Evolutionary conservation across 2,329 filamentous ascomycete genomes (phyloP).

Genomic region (Pochonia chlamydosporia): DNA sequence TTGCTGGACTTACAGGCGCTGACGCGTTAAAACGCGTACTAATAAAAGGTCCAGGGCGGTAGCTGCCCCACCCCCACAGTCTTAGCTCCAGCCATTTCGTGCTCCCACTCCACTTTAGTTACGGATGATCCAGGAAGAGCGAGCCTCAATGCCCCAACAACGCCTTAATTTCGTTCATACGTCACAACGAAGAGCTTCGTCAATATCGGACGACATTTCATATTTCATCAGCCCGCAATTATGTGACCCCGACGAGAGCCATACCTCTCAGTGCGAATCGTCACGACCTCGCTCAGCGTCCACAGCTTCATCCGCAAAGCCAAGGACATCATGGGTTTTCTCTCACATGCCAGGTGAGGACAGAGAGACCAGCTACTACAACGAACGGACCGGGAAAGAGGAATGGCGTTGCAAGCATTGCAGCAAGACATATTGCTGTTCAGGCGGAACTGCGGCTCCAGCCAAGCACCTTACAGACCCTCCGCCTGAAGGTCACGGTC

Average conservation of each 20-base stretch:
- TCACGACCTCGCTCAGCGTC: constrained; percentile 2
- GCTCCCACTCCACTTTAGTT: no score
- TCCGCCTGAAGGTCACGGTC: no score
- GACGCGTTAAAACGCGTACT: no score
- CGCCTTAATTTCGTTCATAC: no score
- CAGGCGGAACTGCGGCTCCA: no score
- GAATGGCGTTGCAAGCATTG: constrained; percentile 11
- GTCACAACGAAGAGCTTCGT: constrained; percentile 3
- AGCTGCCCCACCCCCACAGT: no score
- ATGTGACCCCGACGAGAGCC: constrained; percentile 7
- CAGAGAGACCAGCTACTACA: constrained; percentile 10
- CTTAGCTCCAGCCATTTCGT: no score
- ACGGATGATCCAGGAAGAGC: no score
- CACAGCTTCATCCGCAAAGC: constrained; percentile 5
- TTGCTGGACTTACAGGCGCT: no score
- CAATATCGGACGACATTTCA: constrained; percentile 4
- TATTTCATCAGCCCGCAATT: constrained; percentile 1
- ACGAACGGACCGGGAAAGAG: constrained; percentile 8
- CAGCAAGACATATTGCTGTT: constrained; percentile 9
- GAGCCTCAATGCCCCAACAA: no score
- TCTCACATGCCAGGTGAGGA: constrained; percentile 11
- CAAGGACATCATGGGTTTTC: constrained; percentile 10
- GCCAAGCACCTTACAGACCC: no score
- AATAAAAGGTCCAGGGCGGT: no score
- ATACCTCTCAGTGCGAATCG: constrained; percentile 7